Percentiles rank a stretch among this genome's conserved stretches.
Conservation (phyloP, 495 filamentous ascomycete species). For the Parathielavia hyrcaniae region DNA sequence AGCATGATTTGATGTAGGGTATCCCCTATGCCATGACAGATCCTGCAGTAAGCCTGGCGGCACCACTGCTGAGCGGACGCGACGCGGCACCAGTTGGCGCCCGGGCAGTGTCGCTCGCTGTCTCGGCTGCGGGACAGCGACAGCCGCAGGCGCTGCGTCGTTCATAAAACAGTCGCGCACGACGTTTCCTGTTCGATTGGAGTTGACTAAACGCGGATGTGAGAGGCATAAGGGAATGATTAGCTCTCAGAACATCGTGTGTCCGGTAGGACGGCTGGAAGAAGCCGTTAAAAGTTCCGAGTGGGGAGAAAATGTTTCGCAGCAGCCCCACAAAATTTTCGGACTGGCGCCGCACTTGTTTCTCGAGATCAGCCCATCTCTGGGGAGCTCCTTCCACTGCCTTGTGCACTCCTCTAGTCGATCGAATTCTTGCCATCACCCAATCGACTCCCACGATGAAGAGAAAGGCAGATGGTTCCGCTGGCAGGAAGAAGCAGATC, state of each 20-base stretch:
- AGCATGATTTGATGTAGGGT: slow-evolving; percentile 14
- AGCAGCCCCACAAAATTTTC: slow-evolving; percentile 16
- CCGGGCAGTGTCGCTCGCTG: slow-evolving; percentile 7
- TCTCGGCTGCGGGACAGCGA: neutral
- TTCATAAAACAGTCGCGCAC: slow-evolving; percentile 19
- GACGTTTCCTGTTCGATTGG: no score
- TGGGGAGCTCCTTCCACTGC: slow-evolving; percentile 1
- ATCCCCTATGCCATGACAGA: slow-evolving; percentile 21
- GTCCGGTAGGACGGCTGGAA: no score
- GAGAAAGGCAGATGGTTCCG: slow-evolving; percentile 42
- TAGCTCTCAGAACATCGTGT: neutral
- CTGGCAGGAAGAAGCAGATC: slow-evolving; percentile 31
- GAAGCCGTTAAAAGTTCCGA: neutral
- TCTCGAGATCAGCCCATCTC: slow-evolving; percentile 29
- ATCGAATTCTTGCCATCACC: neutral
- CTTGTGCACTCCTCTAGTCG: neutral
- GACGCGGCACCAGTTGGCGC: neutral
- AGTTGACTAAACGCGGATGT: no score
- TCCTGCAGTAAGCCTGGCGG: neutral
- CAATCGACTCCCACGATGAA: slow-evolving; percentile 41
- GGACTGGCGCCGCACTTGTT: slow-evolving; percentile 17
- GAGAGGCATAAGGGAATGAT: no score
- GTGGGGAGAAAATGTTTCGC: slow-evolving; percentile 17
- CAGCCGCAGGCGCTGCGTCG: slow-evolving; percentile 17
- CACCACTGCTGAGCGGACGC: neutral